Evolutionary conservation across 2,329 filamentous ascomycete genomes (phyloP).

Genomic region (Fusarium vanettenii): DNA sequence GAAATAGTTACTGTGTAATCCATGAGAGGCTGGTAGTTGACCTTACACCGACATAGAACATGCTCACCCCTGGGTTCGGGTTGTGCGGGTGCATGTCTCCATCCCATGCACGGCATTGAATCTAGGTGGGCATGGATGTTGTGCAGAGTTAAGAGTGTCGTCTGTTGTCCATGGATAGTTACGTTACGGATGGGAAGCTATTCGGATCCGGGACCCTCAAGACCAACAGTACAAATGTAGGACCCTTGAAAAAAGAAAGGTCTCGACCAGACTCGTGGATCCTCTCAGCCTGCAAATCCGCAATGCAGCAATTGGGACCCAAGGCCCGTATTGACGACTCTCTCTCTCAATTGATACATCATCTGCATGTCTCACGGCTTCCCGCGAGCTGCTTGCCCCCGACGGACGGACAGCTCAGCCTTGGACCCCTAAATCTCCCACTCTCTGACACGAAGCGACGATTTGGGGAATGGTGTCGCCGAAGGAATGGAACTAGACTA

Average conservation of each 20-base stretch:
- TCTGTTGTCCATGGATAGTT: neutral
- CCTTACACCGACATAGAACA: neutral
- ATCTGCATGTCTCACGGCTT: constrained; percentile 8
- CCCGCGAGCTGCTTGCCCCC: neutral
- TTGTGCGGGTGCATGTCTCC: neutral
- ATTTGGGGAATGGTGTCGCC: neutral
- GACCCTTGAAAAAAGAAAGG: neutral
- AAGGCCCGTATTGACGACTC: neutral
- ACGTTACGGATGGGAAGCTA: neutral
- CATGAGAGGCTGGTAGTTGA: neutral
- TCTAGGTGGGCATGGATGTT: constrained; percentile 8
- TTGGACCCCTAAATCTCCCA: neutral
- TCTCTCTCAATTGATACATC: neutral
- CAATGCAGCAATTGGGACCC: neutral
- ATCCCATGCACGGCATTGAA: constrained; percentile 25
- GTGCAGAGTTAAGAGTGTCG: constrained; percentile 1
- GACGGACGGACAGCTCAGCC: neutral
- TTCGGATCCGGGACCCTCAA: neutral
- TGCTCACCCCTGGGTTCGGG: constrained; percentile 8
- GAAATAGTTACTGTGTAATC: neutral
- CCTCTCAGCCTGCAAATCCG: neutral
- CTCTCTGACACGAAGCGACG: neutral
- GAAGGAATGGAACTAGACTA: constrained; percentile 2
- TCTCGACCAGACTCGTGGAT: constrained; percentile 4
- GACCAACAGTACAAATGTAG: neutral